A percentile compares a stretch with the other conserved stretches of the same genome.
phyloP scores from a whole-genome alignment of 208 protist species.

The Wallacemonas sp. region DNA sequence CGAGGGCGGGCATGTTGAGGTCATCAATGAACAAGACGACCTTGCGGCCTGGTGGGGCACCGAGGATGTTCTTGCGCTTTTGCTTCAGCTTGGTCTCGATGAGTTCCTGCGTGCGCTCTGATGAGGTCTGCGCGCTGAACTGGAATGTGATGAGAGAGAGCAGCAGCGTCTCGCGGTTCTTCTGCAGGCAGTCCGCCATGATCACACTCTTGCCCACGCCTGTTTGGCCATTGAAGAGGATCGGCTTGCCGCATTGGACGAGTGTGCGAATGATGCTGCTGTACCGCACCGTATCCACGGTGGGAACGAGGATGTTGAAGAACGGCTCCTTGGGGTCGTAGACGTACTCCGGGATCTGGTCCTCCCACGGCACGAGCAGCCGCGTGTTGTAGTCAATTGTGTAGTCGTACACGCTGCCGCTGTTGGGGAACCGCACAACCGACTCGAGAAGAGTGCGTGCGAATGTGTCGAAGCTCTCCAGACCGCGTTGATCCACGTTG shows the following conservation, averaged over 20 bases:
- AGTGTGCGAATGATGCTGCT: slow-evolving; percentile 91
- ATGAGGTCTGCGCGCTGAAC: slow-evolving; percentile 96
- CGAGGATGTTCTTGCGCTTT: slow-evolving; percentile 95
- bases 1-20: slow-evolving; percentile 97
- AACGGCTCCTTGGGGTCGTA: slow-evolving; percentile 90
- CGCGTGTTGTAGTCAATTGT: slow-evolving; percentile 87
- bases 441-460: slow-evolving; percentile 82
- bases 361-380: slow-evolving; percentile 84
- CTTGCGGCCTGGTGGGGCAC: slow-evolving; percentile 91
- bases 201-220: slow-evolving; percentile 96
- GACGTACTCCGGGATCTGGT: slow-evolving; percentile 74
- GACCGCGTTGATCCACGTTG: slow-evolving; percentile 85
- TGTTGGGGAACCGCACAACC: slow-evolving; percentile 81
- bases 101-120: slow-evolving; percentile 95
- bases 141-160: slow-evolving; percentile 89
- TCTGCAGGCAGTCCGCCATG: slow-evolving; percentile 82
- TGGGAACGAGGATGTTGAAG: slow-evolving; percentile 97
- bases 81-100: slow-evolving; percentile 97
- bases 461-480: slow-evolving; percentile 93
- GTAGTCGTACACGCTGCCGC: slow-evolving; percentile 94
- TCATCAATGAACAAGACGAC: slow-evolving; percentile 98
- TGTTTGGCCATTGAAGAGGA: slow-evolving; percentile 96
- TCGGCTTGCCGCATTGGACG: slow-evolving; percentile 79
- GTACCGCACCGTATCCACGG: slow-evolving; percentile 96
- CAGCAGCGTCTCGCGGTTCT: slow-evolving; percentile 74